These are phyloP conservation scores for Podaxis rugospora DNA, from an alignment of 768 basidiomycete genomes.

Conservation along the genomic window DNA sequence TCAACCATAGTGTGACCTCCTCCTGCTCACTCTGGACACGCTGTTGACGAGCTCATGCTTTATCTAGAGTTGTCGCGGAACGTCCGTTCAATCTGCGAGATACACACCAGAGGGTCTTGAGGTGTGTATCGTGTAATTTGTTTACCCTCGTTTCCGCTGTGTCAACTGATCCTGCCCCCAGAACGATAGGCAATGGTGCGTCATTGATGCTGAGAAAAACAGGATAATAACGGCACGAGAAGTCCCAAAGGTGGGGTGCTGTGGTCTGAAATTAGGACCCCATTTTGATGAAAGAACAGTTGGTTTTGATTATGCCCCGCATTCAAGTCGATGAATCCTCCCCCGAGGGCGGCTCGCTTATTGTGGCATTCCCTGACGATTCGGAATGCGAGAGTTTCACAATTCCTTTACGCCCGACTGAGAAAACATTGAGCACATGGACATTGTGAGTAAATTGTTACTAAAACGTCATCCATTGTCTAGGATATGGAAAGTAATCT, in stretches of 20 bases:
- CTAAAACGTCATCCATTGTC: not conserved
- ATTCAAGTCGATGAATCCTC: constrained; percentile 43
- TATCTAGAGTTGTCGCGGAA: constrained; percentile 66
- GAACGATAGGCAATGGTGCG: constrained; percentile 71
- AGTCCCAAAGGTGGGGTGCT: constrained; percentile 43
- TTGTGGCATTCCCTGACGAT: constrained; percentile 56
- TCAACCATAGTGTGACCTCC: not conserved
- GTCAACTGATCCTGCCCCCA: constrained; percentile 22
- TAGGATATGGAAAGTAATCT: not conserved
- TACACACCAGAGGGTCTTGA: constrained; percentile 65
- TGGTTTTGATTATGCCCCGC: constrained; percentile 60
- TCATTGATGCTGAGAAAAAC: constrained; percentile 53
- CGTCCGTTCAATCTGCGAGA: constrained; percentile 47
- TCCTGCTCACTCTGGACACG: too few relatives aligned
- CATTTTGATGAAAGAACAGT: constrained; percentile 30
- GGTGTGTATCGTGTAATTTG: constrained; percentile 32
- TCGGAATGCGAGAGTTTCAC: constrained; percentile 54
- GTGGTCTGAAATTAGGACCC: not conserved
- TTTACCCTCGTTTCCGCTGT: not conserved
- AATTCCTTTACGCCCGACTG: constrained; percentile 53
- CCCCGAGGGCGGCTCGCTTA: constrained; percentile 43
- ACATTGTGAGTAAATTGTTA: constrained; percentile 38
- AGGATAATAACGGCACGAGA: constrained; percentile 66
- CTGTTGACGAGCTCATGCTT: not conserved
- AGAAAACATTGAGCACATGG: constrained; percentile 49